Percentiles rank a stretch among this genome's conserved stretches.
phyloP scores from a whole-genome alignment of 2,329 filamentous ascomycete genomes.

The Didymellaceae sp. region DNA sequence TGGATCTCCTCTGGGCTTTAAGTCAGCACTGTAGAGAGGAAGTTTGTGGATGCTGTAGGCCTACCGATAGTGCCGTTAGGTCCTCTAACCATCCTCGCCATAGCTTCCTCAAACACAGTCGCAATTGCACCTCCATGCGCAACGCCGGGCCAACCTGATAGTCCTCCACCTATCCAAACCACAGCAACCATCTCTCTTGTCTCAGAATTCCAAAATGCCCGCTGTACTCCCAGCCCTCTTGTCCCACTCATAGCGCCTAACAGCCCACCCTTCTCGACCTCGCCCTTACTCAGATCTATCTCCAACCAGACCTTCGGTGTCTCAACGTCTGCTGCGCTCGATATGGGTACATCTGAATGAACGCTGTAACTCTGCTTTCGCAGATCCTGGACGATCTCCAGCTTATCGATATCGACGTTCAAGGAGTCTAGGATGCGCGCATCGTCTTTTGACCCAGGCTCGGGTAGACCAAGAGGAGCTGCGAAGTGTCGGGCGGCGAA shows the following conservation, averaged over 20 bases:
- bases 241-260: constrained; percentile 46
- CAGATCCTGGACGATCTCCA: constrained; percentile 43
- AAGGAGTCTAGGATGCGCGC: constrained; percentile 35
- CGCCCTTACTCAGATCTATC: constrained; percentile 35
- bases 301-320: constrained; percentile 40
- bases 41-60: neutral
- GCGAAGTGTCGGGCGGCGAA: constrained; percentile 35
- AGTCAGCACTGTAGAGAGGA: neutral
- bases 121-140: constrained; percentile 75
- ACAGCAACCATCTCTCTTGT: constrained; percentile 67
- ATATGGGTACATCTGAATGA: constrained; percentile 32
- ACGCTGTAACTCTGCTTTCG: constrained; percentile 37
- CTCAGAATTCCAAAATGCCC: constrained; percentile 67
- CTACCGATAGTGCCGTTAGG: constrained; percentile 45
- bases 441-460: constrained; percentile 40
- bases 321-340: constrained; percentile 23
- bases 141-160: constrained; percentile 73
- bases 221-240: constrained; percentile 58
- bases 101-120: constrained; percentile 72
- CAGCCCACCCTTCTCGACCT: constrained; percentile 29
- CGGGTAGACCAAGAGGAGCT: constrained; percentile 32
- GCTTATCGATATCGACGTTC: constrained; percentile 34
- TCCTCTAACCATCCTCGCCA: constrained; percentile 69
- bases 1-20: constrained; percentile 32
- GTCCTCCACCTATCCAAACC: constrained; percentile 70